These are phyloP conservation scores for Syzygium jambos DNA, from an alignment of 345 rosid genomes.

Conservation along the genomic window DNA sequence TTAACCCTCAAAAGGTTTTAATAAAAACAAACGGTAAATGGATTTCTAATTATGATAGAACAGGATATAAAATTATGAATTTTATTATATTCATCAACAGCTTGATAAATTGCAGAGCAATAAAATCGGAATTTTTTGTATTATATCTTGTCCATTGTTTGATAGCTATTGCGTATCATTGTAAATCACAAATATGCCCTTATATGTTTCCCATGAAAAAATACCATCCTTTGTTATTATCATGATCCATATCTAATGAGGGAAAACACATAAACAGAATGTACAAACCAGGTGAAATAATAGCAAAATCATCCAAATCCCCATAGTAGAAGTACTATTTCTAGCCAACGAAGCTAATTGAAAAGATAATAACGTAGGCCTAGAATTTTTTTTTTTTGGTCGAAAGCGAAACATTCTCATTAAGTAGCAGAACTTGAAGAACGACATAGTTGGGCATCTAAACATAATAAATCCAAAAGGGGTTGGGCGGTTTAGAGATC, in stretches of 20 bases:
- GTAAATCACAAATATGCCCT: background rate
- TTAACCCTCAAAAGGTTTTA: background rate
- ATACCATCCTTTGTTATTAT: background rate
- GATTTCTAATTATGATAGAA: background rate
- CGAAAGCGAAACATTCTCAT: too few relatives aligned
- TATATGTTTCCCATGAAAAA: background rate
- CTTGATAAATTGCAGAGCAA: background rate
- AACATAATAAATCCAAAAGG: too few relatives aligned
- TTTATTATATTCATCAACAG: background rate
- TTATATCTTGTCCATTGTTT: too few relatives aligned
- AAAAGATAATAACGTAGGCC: too few relatives aligned
- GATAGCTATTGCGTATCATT: background rate
- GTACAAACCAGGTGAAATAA: background rate
- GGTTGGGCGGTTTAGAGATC: too few relatives aligned
- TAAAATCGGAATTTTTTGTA: too few relatives aligned
- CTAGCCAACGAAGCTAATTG: too few relatives aligned
- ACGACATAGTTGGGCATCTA: too few relatives aligned
- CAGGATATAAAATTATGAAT: background rate
- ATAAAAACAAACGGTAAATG: background rate
- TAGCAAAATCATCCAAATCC: background rate
- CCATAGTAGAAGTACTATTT: background rate
- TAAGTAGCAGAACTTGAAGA: too few relatives aligned
- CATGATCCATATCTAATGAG: background rate
- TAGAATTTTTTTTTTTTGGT: too few relatives aligned
- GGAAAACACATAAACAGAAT: background rate